Evolutionary conservation across 805 yeast species (phyloP).

Genomic region (Brettanomyces sp.): DNA sequence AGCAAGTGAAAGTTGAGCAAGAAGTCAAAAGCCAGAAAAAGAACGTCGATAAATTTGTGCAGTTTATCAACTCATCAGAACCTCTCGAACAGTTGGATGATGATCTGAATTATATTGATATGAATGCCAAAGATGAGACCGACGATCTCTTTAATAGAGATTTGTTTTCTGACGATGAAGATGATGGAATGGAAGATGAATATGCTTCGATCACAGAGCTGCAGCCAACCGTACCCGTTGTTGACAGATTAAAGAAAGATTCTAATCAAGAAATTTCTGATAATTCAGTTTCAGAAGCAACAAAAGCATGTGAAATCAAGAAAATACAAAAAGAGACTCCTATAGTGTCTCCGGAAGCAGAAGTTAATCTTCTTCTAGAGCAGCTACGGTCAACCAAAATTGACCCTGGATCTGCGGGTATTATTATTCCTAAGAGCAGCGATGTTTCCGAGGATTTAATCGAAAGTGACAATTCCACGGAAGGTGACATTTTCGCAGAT

Average conservation of each 20-base stretch:
- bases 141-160: constrained; percentile 29
- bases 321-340: too few species aligned
- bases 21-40: constrained; percentile 8
- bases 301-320: too few species aligned
- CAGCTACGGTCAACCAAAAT: too few species aligned
- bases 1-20: constrained; percentile 21
- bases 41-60: constrained; percentile 11
- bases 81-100: constrained; percentile 20
- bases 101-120: constrained; percentile 24
- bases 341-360: too few species aligned
- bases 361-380: too few species aligned
- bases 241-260: background rate
- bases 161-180: constrained; percentile 18
- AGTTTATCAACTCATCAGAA: constrained; percentile 17
- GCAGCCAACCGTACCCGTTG: background rate
- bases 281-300: too few species aligned
- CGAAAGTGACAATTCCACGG: too few species aligned
- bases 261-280: background rate
- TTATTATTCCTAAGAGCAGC: too few species aligned
- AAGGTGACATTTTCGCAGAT: too few species aligned
- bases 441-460: too few species aligned
- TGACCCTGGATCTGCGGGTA: too few species aligned
- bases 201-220: background rate
- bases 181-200: constrained; percentile 2
- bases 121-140: constrained; percentile 27